Conservation (phyloP, 768 basidiomycete species). For the Boletus fagicola region DNA sequence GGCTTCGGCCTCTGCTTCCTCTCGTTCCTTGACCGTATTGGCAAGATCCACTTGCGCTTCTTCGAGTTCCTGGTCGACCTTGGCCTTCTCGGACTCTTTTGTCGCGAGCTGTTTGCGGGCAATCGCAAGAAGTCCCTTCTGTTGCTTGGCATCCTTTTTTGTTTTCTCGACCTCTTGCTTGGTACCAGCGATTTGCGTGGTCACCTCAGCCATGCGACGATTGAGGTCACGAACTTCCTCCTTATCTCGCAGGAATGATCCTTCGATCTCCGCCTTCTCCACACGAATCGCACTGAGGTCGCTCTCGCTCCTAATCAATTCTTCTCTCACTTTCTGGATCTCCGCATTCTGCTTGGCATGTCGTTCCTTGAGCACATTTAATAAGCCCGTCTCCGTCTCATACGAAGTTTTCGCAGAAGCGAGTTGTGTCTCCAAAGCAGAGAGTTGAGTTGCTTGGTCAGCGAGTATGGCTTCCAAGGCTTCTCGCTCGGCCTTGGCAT, state of each 20-base stretch:
- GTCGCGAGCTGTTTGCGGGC: conserved; percentile 89
- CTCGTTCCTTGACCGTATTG: conserved; percentile 53
- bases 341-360: conserved; percentile 63
- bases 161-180: conserved; percentile 81
- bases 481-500: conserved; percentile 62
- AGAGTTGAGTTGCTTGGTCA: conserved; percentile 70
- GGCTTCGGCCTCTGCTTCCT: conserved; percentile 52
- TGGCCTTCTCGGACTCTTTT: conserved; percentile 75
- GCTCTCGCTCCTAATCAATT: conserved; percentile 87
- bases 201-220: conserved; percentile 77
- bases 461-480: conserved; percentile 63
- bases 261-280: conserved; percentile 91
- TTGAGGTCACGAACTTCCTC: conserved; percentile 90
- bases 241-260: conserved; percentile 83
- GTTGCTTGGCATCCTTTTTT: conserved; percentile 93
- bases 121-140: conserved; percentile 93
- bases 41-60: conserved; percentile 58
- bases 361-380: conserved; percentile 68
- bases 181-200: conserved; percentile 64
- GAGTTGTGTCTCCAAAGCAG: conserved; percentile 79
- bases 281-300: conserved; percentile 85
- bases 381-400: conserved; percentile 75
- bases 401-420: conserved; percentile 80
- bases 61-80: conserved; percentile 67
- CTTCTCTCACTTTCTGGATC: conserved; percentile 68